Evolutionary conservation across 2,329 filamentous ascomycete species (phyloP).

Genomic region (Fusarium brevicatenulatum): DNA sequence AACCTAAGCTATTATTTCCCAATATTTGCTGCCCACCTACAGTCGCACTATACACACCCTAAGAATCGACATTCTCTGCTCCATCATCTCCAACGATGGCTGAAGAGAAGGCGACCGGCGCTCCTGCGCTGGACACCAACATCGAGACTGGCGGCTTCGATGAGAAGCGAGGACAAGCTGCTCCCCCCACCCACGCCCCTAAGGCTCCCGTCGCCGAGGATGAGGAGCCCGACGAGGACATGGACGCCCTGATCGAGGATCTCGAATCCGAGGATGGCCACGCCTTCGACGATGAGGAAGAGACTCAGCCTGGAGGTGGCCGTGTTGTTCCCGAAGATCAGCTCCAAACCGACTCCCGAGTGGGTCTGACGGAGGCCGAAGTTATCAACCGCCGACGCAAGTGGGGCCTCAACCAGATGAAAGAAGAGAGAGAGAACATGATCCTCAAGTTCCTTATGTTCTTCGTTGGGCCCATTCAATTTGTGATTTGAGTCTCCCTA

Average conservation of each 20-base stretch:
- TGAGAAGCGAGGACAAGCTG: conserved; percentile 64
- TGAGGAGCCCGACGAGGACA: conserved; percentile 81
- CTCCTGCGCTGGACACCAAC: conserved; percentile 70
- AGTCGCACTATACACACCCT: conserved; percentile 34
- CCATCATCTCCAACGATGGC: conserved; percentile 56
- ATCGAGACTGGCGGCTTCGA: conserved; percentile 73
- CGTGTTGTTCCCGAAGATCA: conserved; percentile 77
- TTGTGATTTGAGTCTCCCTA: too few species aligned
- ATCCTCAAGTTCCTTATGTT: conserved; percentile 84
- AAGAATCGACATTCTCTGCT: conserved; percentile 30
- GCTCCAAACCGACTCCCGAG: conserved; percentile 78
- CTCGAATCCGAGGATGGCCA: conserved; percentile 84
- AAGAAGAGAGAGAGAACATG: conserved; percentile 88
- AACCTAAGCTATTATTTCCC: conserved; percentile 27
- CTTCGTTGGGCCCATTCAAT: conserved; percentile 90
- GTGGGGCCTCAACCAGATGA: conserved; percentile 89
- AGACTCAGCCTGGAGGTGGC: conserved; percentile 61
- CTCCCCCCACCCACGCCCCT: conserved; percentile 48
- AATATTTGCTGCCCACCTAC: conserved; percentile 38
- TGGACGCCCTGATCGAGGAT: conserved; percentile 87
- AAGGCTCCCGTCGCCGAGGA: conserved; percentile 63
- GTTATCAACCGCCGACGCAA: conserved; percentile 72
- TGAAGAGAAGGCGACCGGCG: conserved; percentile 62
- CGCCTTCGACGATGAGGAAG: conserved; percentile 69
- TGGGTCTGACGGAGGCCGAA: conserved; percentile 78